Conservation (phyloP, 116 monocot genomes). For the Papilionanthe hybrid region DNA sequence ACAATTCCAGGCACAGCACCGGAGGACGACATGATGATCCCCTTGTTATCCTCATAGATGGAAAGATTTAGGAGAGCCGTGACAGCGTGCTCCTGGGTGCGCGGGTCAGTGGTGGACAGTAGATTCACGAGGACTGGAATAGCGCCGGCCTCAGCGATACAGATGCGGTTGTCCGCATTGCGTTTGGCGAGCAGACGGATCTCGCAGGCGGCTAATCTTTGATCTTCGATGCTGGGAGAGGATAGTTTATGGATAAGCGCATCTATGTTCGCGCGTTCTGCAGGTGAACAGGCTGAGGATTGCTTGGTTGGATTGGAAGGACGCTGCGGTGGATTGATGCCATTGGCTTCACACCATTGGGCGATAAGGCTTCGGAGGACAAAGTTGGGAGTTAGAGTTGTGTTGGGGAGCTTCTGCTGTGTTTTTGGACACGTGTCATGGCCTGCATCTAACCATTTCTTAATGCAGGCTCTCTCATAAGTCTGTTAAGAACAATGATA, state of each 20-base stretch:
- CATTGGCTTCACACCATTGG: slow-evolving; percentile 88
- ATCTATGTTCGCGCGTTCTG: slow-evolving; percentile 44
- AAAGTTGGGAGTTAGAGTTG: slow-evolving; percentile 67
- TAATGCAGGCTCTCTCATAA: slow-evolving; percentile 67
- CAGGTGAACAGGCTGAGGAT: slow-evolving; percentile 24
- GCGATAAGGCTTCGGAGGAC: slow-evolving; percentile 72
- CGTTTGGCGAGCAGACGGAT: slow-evolving; percentile 78
- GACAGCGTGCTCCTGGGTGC: slow-evolving; percentile 77
- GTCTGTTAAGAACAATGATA: slow-evolving; percentile 35
- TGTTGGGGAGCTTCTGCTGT: slow-evolving; percentile 60
- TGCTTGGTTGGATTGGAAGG: slow-evolving; percentile 26
- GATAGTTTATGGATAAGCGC: slow-evolving; percentile 50
- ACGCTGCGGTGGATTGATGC: slow-evolving; percentile 64
- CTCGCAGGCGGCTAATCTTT: slow-evolving; percentile 57
- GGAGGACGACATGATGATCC: slow-evolving; percentile 40
- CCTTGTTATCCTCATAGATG: slow-evolving; percentile 82
- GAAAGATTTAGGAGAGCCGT: slow-evolving; percentile 86
- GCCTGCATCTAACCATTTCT: slow-evolving; percentile 74
- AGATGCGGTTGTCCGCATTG: slow-evolving; percentile 60
- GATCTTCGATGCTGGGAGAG: slow-evolving; percentile 46
- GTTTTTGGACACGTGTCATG: slow-evolving; percentile 85
- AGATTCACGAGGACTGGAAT: slow-evolving; percentile 62
- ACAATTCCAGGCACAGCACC: slow-evolving; percentile 69
- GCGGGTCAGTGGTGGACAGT: slow-evolving; percentile 43
- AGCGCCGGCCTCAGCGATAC: slow-evolving; percentile 80